Base-by-base conservation (phyloP, 176 grass and related monocot genomes). In the Elymus sibiricus region DNA sequence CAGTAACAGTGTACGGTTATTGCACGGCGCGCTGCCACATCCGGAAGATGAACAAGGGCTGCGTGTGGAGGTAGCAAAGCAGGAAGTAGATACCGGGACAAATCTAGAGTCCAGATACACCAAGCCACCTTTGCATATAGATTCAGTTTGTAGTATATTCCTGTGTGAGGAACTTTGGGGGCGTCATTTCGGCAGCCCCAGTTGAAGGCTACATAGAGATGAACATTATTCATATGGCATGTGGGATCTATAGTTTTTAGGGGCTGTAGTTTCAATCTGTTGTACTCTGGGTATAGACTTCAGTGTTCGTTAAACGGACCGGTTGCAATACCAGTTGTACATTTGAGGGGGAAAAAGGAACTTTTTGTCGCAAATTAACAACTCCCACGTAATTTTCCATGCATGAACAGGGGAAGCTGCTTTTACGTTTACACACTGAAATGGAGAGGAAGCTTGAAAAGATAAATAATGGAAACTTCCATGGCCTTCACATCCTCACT, bases 141-240 rank as follows among this genome's bases (percentile, higher is more conserved):
- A 70, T 78, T 65, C 51, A 83, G 4, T 83, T 78, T 76, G 78
- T 61, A 62, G 40, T 64, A 74, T 73, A 47, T 37, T 27, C 31
- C 10, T 34, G 28, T 32, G 17, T 9, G 19, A 14, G 4, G 29
- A 60, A 74, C 29, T 27, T 9, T 5, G 13, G 38, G 14, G 37
- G 24, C 56, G 6, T 59, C 19, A 24, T 5, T n/a, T 59, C 6
- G 0, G 11, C 22, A 27, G 55, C 3, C 76, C 22, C 21, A 60
- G 27, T 3, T 21, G 1, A 15, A 40, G 56, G 34, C 34, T n/a
- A 4, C 37, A 25, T 22, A 11, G 14, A 88, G 35, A 72, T 53
- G 65, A 73, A 11, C 61, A 70, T 72, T 51, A 70, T 72, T 51
- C 31, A 55, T 70, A 16, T 40, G 65, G 25, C 31, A n/a, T 70